Conservation (phyloP, 176 grass and related monocot genomes). For the Eleusine indica region DNA sequence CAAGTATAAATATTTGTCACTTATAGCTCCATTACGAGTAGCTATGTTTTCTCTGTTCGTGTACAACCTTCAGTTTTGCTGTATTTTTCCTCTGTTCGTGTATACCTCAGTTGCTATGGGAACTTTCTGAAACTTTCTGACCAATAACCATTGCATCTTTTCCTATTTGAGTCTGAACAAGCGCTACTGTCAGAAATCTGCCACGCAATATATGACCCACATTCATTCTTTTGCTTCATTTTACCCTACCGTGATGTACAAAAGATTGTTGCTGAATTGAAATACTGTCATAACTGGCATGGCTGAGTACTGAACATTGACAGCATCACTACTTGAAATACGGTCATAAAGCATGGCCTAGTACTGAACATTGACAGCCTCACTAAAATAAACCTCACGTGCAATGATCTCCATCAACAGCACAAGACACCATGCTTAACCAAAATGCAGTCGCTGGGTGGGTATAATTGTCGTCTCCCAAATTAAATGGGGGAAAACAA, state of each 20-base stretch:
- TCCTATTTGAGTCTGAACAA: too few relatives aligned
- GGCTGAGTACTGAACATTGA: too few relatives aligned
- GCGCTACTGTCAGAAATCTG: too few relatives aligned
- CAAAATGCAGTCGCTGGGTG: background rate
- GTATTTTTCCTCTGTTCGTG: background rate
- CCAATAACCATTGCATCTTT: background rate
- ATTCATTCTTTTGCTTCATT: too few relatives aligned
- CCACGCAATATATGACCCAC: background rate
- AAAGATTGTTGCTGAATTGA: too few relatives aligned
- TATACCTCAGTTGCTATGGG: background rate
- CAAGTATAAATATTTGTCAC: conserved; percentile 15
- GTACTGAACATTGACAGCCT: background rate
- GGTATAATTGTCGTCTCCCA: background rate
- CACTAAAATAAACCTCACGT: background rate
- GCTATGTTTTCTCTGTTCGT: background rate
- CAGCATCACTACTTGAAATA: too few relatives aligned
- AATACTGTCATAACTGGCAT: background rate
- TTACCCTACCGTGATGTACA: too few relatives aligned
- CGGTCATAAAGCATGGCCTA: background rate
- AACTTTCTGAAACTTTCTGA: background rate
- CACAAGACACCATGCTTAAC: background rate
- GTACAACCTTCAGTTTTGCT: background rate
- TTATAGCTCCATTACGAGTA: background rate
- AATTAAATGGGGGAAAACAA: background rate
- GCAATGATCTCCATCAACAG: background rate